Evolutionary conservation across 2,329 filamentous ascomycete species (phyloP), one percentile per base, ranked within the genome.

Genomic region (Tolypocladium pustulatum): DNA sequence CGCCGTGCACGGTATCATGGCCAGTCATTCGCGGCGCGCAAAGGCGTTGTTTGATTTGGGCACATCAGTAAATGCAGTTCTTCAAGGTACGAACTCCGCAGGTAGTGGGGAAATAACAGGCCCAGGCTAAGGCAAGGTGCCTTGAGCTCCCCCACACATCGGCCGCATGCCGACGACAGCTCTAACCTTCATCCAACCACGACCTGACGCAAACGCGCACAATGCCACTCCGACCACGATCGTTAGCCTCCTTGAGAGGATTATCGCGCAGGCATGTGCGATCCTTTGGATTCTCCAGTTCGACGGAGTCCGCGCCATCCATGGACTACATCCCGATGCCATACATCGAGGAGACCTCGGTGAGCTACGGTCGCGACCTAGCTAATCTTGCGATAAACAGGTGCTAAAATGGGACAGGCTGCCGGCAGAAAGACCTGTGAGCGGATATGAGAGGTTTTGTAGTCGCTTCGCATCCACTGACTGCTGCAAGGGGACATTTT

Each of bases 351-450:
- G 73, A 75, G 69, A 74, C 72, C 30, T 73, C 73, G 65, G 73
- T 75, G 63, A 68, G 73, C 65, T 38, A 22, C 30, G 15, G 15
- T 40, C 17, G 25, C 20, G 13, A 30, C 27, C 22, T 37, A 25
- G 27, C 30, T 6, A 2, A 32, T 17, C 25, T 8, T 10, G 25
- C 54, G 8, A 4, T 30, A 27, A 13, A 40, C 43, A 55, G n/a
- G 25, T 32, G 58, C 71, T 75, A 65, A 74, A 57, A 12, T 41
- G 34, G n/a, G 59, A 67, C 67, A 91, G 88, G 81, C 86, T 67
- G 86, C 86, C 64, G 88, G 88, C 62, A 89, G 88, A 81, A 86
- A 87, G 71, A 90, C 87, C 72, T 90, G 88, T 91, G 78, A 65
- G 84, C 38, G 12, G 17, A 9, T 17, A 8, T 13, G 7, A 10